Evolutionary conservation across 495 filamentous ascomycete species (phyloP), one percentile per base, ranked within the genome.

Genomic region (Tuber melanosporum): DNA sequence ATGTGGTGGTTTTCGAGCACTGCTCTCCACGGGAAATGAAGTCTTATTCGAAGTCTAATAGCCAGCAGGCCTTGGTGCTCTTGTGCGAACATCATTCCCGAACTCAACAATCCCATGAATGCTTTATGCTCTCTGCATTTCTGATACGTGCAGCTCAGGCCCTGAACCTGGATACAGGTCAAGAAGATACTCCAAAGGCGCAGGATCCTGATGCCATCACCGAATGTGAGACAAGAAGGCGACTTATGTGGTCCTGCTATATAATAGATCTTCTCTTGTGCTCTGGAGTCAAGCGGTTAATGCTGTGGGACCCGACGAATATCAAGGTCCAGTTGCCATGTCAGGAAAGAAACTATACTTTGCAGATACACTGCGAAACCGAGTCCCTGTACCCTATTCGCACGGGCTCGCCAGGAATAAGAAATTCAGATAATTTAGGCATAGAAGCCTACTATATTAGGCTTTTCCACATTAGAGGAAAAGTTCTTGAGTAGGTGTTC

Each of bases 241-340:
- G 57, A 36, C 57, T 66, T 66, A 66, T 66, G 57, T 66, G 57
- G 57, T 66, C 57, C 36, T 66, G 57, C 26, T 66, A 66, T 36
- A 66, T 66, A 5, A 17, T 66, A 66, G 57, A 66, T 36, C 57
- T 66, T 66, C 57, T 66, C 26, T 66, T 66, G 57, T 66, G 57
- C 32, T 66, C 57, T 32, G 57, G 57, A 17, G 57, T 66, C 15
- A 66, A 19, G 57, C 57, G 57, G 26, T 66, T 66, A 36, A 66
- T 66, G 57, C 26, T 66, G 57, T 66, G 57, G 57, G 57, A 66
- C 26, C 57, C 57, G n/a, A 4, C 4, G 26, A 66, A 66, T 26
- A 66, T 66, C 26, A 66, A 66, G 57, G 57, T 17, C 26, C 57
- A 66, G 5, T 12, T 66, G 12, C 57, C 57, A 36, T 66, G 57